Percentiles rank a stretch among this genome's conserved stretches.
Conservation (phyloP, 805 yeast species). For the Candida peoriensis region DNA sequence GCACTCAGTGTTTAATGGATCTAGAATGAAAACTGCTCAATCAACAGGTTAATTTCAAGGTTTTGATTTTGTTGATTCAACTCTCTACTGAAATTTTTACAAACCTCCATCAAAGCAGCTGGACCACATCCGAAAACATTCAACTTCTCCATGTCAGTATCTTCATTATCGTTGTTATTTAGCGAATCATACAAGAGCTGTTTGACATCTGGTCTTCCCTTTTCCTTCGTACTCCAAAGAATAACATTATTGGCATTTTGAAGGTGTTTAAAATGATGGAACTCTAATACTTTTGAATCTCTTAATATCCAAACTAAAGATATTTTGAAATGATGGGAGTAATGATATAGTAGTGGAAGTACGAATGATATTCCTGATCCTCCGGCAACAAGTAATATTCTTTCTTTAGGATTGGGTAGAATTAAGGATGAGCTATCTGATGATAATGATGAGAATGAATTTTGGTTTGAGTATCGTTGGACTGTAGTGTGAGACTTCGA, state of each 20-base stretch:
- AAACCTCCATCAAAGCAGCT: slow-evolving; percentile 10
- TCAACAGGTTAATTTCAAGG: slow-evolving; percentile 12
- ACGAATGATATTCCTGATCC: slow-evolving; percentile 11
- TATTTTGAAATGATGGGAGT: slow-evolving; percentile 6
- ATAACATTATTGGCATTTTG: slow-evolving; percentile 2
- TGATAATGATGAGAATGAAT: not conserved
- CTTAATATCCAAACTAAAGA: slow-evolving; percentile 22
- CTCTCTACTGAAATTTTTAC: slow-evolving; percentile 19
- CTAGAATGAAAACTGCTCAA: slow-evolving; percentile 20
- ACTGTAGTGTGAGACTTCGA: too few species aligned
- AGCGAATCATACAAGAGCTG: slow-evolving; percentile 12
- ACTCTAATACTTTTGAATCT: too few species aligned
- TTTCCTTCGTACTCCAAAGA: slow-evolving; percentile 16
- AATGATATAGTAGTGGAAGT: slow-evolving; percentile 3
- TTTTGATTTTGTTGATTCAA: slow-evolving; percentile 2
- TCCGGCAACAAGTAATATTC: slow-evolving; percentile 5
- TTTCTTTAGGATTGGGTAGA: not conserved
- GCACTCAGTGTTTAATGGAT: not conserved
- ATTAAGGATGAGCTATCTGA: too few species aligned
- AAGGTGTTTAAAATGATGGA: not conserved
- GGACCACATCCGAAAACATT: slow-evolving; percentile 26
- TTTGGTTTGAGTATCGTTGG: too few species aligned
- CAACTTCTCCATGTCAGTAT: slow-evolving; percentile 1
- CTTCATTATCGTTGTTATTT: not conserved
- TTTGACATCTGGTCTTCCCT: slow-evolving; percentile 17